Evolutionary conservation across 768 basidiomycete genomes (phyloP), one percentile per base, ranked within the genome.

Genomic region (Baorangia bicolor): DNA sequence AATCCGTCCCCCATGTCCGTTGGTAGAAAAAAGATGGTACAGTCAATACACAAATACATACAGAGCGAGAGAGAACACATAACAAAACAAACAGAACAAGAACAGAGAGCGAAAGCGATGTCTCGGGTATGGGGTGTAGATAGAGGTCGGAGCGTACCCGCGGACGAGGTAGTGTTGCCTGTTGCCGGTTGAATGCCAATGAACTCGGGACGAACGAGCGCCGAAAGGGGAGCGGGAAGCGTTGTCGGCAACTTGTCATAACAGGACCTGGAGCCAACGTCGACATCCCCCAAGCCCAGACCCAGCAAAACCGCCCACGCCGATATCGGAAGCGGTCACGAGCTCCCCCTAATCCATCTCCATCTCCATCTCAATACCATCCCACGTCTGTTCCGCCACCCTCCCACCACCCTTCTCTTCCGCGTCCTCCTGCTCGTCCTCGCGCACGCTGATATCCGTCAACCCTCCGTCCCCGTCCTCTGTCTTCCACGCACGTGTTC

Each of bases 361-460:
- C 69, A 71, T 71, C 2, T 73, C 88, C 84, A 90, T 87, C 56
- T 79, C 78, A 73, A 75, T 71, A 47, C 79, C 73, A 49, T 77
- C 73, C 75, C 73, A 78, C 62, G 61, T 62, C 56, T 63, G 60
- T 53, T 57, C 49, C 35, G n/a, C 23, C n/a, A 18, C 49, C 37
- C 41, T 58, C 50, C 56, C 18, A 30, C 42, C 16, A 20, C 6
- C 10, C 30, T 35, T 42, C 13, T 30, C 45, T 33, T 43, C 55
- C 5, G 4, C 21, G 1, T 41, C 37, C 21, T 43, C 60, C 8
- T 42, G 43, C 11, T 40, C 51, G 30, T 53, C 60, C 30, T 54
- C 59, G 30, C 34, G 58, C 21, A 51, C 2, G 42, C 51, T 53
- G 25, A 54, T 13, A 2, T 12, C n/a, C 10, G 39, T 31, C 27